phyloP scores from a whole-genome alignment of 768 basidiomycete genomes.

The Tylopilus plumbeoviolaceoides region DNA sequence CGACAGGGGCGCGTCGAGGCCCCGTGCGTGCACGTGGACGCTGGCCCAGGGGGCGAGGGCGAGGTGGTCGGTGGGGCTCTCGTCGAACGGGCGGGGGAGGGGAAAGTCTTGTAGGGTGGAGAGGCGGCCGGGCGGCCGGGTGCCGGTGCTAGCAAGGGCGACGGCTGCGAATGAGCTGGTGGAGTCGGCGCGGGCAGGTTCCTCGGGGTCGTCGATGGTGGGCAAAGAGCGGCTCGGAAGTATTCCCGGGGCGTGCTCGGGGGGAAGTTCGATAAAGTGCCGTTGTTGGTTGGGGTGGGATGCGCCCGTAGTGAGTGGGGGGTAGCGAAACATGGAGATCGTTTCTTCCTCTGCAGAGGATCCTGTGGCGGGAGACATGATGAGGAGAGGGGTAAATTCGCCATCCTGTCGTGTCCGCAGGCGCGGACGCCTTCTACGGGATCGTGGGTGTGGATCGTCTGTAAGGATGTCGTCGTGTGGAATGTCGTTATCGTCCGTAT shows the following conservation, averaged over 20 bases:
- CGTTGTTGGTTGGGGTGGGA: conserved; percentile 1
- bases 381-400: conserved; percentile 24
- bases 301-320: neutral
- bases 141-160: conserved; percentile 10
- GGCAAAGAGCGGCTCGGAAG: neutral
- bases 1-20: conserved; percentile 11
- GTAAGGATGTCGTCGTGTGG: neutral
- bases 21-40: conserved; percentile 15
- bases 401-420: conserved; percentile 1
- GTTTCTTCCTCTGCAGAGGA: neutral
- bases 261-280: neutral
- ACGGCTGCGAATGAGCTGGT: conserved; percentile 15
- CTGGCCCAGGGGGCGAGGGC: neutral
- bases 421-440: conserved; percentile 9
- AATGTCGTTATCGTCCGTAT: neutral
- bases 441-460: neutral
- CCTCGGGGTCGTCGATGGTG: neutral
- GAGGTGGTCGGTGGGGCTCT: neutral
- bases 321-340: neutral
- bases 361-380: conserved; percentile 10
- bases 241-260: neutral
- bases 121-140: conserved; percentile 1
- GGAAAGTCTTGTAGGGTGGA: conserved; percentile 15
- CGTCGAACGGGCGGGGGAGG: conserved; percentile 22
- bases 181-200: conserved; percentile 11